Percentiles rank a stretch among this genome's conserved stretches.
These are phyloP conservation scores for Tricholoma saponaceum DNA, from an alignment of 768 basidiomycete genomes.

Conservation along the genomic window DNA sequence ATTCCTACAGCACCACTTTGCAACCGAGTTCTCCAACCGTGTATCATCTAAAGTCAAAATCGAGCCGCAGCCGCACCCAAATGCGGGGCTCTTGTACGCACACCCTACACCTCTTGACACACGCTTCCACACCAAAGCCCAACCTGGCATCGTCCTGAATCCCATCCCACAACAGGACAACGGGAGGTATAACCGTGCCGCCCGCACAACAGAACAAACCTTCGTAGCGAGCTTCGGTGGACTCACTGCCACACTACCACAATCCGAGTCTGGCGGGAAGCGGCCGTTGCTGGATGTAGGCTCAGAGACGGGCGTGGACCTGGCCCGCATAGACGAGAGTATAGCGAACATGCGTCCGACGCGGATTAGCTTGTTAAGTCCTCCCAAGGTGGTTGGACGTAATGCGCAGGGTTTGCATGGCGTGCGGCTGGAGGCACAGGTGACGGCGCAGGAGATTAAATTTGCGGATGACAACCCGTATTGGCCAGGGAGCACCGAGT, in stretches of 20 bases:
- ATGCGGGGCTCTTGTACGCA: constrained; percentile 60
- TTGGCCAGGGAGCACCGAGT: not conserved
- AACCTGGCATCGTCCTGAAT: constrained; percentile 58
- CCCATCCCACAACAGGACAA: not conserved
- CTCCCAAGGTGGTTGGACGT: constrained; percentile 1
- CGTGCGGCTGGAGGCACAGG: not conserved
- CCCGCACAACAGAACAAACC: not conserved
- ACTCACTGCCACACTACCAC: constrained; percentile 25
- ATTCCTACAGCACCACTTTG: constrained; percentile 36
- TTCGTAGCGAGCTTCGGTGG: constrained; percentile 43
- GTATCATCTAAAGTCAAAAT: constrained; percentile 32
- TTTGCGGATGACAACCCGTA: not conserved
- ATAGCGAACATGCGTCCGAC: constrained; percentile 29
- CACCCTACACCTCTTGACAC: constrained; percentile 51
- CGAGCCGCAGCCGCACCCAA: constrained; percentile 61
- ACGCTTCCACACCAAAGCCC: constrained; percentile 42
- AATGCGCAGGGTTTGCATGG: not conserved
- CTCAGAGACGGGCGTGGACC: constrained; percentile 26
- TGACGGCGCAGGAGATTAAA: not conserved
- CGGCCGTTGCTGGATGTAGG: constrained; percentile 23
- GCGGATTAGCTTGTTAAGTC: not conserved
- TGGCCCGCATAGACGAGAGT: constrained; percentile 12
- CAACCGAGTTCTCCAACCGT: constrained; percentile 16
- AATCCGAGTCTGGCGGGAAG: constrained; percentile 9
- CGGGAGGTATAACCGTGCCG: not conserved